These are phyloP conservation scores for Polytrichum formosum DNA, from an alignment of 225 moss, liverwort and hornwort genomes.

Conservation along the genomic window DNA sequence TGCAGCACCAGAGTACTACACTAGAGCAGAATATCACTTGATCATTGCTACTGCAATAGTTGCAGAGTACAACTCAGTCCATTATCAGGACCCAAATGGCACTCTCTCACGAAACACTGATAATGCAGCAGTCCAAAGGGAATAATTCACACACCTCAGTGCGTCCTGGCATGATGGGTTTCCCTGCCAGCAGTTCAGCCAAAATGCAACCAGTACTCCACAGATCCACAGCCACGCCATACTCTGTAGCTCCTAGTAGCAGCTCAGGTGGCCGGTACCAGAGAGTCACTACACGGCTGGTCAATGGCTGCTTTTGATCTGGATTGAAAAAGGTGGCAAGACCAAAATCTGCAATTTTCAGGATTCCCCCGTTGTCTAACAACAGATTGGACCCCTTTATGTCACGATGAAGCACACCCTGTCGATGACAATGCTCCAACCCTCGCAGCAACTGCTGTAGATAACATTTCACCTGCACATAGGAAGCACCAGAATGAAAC, in stretches of 20 bases:
- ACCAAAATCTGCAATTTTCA: constrained; percentile 99
- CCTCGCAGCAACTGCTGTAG: constrained; percentile 92
- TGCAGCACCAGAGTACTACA: not conserved
- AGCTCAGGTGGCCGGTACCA: constrained; percentile 99
- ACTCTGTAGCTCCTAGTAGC: constrained; percentile 94
- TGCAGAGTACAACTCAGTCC: too few species aligned
- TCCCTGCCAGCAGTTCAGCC: constrained; percentile 94
- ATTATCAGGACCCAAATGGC: not conserved
- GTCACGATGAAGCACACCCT: constrained; percentile 95
- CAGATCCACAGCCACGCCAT: constrained; percentile 95
- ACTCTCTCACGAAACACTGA: too few species aligned
- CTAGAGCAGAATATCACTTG: not conserved
- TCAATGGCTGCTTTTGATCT: constrained; percentile 94
- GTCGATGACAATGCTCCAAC: constrained; percentile 93
- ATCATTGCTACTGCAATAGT: not conserved
- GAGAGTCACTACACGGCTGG: constrained; percentile 95
- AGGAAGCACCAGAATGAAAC: not conserved
- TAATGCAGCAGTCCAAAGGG: not conserved
- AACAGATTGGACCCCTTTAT: constrained; percentile 96
- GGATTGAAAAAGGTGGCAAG: constrained; percentile 98
- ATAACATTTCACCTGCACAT: constrained; percentile 89
- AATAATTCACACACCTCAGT: constrained; percentile 70
- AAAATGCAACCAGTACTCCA: constrained; percentile 99
- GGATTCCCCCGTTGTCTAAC: constrained; percentile 81
- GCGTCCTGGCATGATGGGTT: constrained; percentile 98